A percentile compares a stretch with the other conserved stretches of the same genome.
Conservation (phyloP, 106 monocot species). For the Amphibolis antarctica region DNA sequence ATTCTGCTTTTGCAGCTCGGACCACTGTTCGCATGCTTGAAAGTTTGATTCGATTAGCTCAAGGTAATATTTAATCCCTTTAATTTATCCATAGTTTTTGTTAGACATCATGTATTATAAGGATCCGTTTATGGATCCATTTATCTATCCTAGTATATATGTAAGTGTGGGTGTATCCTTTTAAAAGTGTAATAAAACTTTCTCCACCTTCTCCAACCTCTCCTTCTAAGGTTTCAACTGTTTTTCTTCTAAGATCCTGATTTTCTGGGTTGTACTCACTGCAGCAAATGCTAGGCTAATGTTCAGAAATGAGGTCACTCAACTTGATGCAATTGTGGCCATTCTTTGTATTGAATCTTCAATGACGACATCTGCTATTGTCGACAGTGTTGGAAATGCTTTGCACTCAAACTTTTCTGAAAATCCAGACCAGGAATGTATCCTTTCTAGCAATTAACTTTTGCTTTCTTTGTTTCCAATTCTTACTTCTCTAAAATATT, state of each 20-base stretch:
- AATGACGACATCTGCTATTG: slow-evolving; percentile 84
- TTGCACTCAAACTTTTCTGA: slow-evolving; percentile 86
- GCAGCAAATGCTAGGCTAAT: slow-evolving; percentile 92
- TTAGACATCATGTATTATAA: no score
- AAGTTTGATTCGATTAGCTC: slow-evolving; percentile 87
- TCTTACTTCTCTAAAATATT: background rate
- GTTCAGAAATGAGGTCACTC: slow-evolving; percentile 79
- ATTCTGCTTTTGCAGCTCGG: slow-evolving; percentile 44
- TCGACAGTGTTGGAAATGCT: slow-evolving; percentile 80
- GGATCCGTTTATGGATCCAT: no score
- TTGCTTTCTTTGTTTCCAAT: background rate
- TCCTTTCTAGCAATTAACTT: slow-evolving; percentile 25
- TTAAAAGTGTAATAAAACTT: no score
- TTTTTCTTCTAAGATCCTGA: no score
- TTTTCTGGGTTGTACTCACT: no score
- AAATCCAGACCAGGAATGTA: slow-evolving; percentile 82
- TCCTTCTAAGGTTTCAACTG: background rate
- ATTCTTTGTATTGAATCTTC: slow-evolving; percentile 94
- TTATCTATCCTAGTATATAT: no score
- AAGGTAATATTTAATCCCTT: slow-evolving; percentile 39
- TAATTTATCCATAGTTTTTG: background rate
- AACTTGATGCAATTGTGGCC: slow-evolving; percentile 80
- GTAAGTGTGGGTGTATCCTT: no score
- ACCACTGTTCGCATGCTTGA: slow-evolving; percentile 97
- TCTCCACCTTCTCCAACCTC: no score